Conservation (phyloP, 2,329 filamentous ascomycete species). For the Fusarium buxicola region DNA sequence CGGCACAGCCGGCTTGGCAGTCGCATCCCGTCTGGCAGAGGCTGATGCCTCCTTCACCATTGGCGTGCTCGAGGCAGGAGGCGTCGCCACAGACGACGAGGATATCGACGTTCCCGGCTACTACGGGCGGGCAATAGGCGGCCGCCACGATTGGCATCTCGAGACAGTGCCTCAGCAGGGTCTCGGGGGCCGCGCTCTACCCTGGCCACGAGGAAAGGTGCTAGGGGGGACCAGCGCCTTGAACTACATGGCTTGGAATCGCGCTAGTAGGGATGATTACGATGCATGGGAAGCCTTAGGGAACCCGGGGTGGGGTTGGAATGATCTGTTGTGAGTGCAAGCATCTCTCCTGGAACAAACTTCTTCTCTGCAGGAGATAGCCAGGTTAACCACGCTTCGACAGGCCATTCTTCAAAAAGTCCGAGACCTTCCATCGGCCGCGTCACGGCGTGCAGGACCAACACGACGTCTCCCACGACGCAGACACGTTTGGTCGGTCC, state of each 20-base stretch:
- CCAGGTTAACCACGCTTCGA: constrained; percentile 9
- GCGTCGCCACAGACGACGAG: constrained; percentile 44
- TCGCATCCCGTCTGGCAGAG: constrained; percentile 61
- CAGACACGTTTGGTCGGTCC: constrained; percentile 54
- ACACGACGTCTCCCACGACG: constrained; percentile 54
- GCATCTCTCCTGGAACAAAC: neutral
- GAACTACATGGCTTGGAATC: constrained; percentile 68
- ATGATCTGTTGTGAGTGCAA: constrained; percentile 50
- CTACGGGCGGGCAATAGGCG: constrained; percentile 52
- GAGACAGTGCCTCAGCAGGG: constrained; percentile 53
- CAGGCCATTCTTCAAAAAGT: constrained; percentile 63
- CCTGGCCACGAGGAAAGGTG: constrained; percentile 59
- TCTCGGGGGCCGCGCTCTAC: constrained; percentile 53
- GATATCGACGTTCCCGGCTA: constrained; percentile 55
- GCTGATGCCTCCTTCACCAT: constrained; percentile 46
- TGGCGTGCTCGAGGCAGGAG: constrained; percentile 50
- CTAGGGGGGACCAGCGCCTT: constrained; percentile 73
- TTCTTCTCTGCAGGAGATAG: neutral
- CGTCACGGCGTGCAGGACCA: constrained; percentile 49
- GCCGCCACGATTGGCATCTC: constrained; percentile 56
- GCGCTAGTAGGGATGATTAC: constrained; percentile 60
- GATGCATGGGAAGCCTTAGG: constrained; percentile 69
- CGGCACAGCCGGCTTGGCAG: constrained; percentile 64
- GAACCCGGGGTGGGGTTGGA: constrained; percentile 69
- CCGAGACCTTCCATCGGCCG: constrained; percentile 60